Evolutionary conservation across 2,329 filamentous ascomycete species (phyloP), one percentile per base, ranked within the genome.

Genomic region (Sporothrix schenckii): DNA sequence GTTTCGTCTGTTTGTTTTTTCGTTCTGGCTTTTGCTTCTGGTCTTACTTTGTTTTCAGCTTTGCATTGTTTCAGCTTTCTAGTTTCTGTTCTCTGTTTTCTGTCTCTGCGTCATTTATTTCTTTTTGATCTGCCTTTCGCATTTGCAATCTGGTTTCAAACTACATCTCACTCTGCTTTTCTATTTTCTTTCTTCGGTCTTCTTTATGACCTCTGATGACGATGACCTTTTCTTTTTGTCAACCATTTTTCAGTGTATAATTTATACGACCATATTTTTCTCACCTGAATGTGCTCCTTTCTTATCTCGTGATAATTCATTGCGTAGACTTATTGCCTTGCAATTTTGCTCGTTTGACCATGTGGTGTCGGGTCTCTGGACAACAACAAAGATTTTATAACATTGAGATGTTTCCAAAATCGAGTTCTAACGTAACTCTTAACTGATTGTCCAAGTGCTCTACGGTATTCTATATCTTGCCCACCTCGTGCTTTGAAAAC

Each of bases 141-240:
- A 13, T 61, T 63, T 54, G 50, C 50, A 53, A 44, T 24, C 14
- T 41, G 65, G 11, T 27, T 50, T 49, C 21, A 54, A 21, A 21
- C 19, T 54, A 65, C 49, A 39, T 50, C 47, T 53, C 16, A 49
- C 41, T 56, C 39, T 63, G 52, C 21, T 53, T 27, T 61, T 53
- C 14, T 11, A 63, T 71, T 63, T 53, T 21, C 27, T 69, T 69
- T 60, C 44, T 69, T 41, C 34, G 49, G 52, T 56, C 66, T 68
- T 52, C 66, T 68, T 60, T 39, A 68, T 60, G 66, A 68, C 66
- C 39, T 60, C 63, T 68, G 66, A 68, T 68, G 66, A 68, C 54
- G 66, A 68, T 50, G 52, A 27, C 50, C 21, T 6, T 14, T 68
- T 41, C 39, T 58, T 66, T 10, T 66, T n/a, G 52, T 14, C 16